These are phyloP conservation scores for Sporodiniella umbellata DNA, from an alignment of 371 early-diverging fungal species.

Conservation along the genomic window DNA sequence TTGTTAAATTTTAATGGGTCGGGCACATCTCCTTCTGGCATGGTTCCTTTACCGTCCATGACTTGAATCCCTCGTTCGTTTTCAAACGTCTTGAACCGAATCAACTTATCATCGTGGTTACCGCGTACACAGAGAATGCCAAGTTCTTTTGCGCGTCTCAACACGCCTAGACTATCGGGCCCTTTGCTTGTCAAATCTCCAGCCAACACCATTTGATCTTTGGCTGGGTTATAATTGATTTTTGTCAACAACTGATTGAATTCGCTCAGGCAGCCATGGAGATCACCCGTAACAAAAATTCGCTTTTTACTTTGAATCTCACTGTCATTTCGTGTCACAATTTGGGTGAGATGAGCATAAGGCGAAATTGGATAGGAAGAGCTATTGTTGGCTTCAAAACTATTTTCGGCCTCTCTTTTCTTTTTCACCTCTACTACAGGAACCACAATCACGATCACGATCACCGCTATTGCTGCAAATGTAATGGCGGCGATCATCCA, in stretches of 20 bases:
- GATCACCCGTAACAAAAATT: conserved; percentile 67
- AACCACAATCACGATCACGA: conserved; percentile 32
- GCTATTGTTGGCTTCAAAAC: too few species aligned
- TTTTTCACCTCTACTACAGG: conserved; percentile 29
- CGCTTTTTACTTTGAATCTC: conserved; percentile 28
- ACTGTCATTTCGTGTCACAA: conserved; percentile 18
- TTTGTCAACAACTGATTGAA: conserved; percentile 45
- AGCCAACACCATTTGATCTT: conserved; percentile 61
- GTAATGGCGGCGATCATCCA: conserved; percentile 18
- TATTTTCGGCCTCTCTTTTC: background rate
- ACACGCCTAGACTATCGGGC: conserved; percentile 61
- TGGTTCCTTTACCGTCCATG: conserved; percentile 19
- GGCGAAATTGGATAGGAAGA: conserved; percentile 32
- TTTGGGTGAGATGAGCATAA: conserved; percentile 38
- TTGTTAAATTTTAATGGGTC: conserved; percentile 38
- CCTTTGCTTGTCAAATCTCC: conserved; percentile 75
- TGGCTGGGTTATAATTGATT: conserved; percentile 35
- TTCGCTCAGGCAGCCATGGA: conserved; percentile 64
- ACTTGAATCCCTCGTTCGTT: conserved; percentile 21
- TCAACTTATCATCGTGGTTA: conserved; percentile 75
- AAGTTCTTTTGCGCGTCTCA: conserved; percentile 49
- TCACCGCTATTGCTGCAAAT: conserved; percentile 20
- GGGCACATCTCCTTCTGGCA: conserved; percentile 37
- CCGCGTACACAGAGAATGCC: conserved; percentile 67
- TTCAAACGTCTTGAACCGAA: conserved; percentile 58